Base-by-base conservation (phyloP, 1,284 basidiomycete species). In the Neolentinus lepideus region DNA sequence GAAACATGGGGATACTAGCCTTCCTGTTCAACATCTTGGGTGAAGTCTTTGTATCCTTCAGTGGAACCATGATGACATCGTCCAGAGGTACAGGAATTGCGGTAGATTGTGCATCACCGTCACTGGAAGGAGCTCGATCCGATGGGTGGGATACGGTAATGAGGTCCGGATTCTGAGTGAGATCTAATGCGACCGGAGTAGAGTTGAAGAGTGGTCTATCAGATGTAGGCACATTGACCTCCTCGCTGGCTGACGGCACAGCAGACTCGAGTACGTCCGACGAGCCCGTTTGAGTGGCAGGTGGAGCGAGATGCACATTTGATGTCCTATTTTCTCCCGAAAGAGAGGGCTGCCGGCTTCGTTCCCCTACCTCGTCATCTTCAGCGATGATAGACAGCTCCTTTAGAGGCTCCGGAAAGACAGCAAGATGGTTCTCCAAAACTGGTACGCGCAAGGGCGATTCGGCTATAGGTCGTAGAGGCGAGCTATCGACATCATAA, bases 321-420 rank as follows among this genome's bases (percentile, higher is more conserved):
- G 16, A 43, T 4, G 38, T 16, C 38, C n/a, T n/a, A 8, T 16
- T 4, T 43, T 6, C 38, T 4, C 6, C 19, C 6, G 38, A n/a
- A 43, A 21, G 3, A 21, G 38, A 43, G 38, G 19, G 6, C 16
- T 43, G 38, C 38, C n/a, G 65, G 58, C 65, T 75, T 16, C 69
- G 68, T 52, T 83, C 80, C 2, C 66, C 68, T 9, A 72, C 69
- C 62, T 88, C 86, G 47, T 89, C 84, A 52, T 80, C 84, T 67
- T 90, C 87, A 1, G 76, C 82, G 56, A 90, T 90, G 54, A 88
- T 74, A 31, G 85, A 89, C 22, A 89, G 67, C 53, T 83, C 71
- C n/a, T 68, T 65, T 12, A 53, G 45, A 2, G 59, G 52, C 3
- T 52, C 57, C n/a, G 55, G 52, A 2, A 21, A 22, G 10, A 50